These are phyloP conservation scores for Talaromyces verruculosus DNA, from an alignment of 2,329 filamentous ascomycete genomes.

Conservation along the genomic window DNA sequence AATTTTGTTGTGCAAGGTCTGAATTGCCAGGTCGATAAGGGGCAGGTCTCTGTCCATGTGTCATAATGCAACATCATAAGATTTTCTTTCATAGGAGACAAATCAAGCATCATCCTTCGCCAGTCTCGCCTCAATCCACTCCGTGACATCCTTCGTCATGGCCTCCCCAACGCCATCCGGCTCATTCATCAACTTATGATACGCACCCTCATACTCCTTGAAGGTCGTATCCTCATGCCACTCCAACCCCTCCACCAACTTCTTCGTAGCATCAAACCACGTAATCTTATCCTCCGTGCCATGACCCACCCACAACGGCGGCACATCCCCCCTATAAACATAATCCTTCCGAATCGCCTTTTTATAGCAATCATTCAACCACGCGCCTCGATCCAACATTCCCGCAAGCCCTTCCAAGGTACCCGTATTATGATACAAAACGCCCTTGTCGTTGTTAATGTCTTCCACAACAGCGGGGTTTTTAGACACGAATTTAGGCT, in stretches of 20 bases:
- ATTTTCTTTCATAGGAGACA: background rate
- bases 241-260: conserved; percentile 59
- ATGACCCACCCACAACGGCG: conserved; percentile 69
- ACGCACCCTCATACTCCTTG: conserved; percentile 72
- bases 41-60: too few relatives aligned
- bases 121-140: conserved; percentile 58
- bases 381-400: conserved; percentile 71
- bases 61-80: too few relatives aligned
- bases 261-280: conserved; percentile 63
- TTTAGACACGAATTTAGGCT: conserved; percentile 54
- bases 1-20: too few relatives aligned
- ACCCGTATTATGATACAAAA: conserved; percentile 76
- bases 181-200: conserved; percentile 60
- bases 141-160: conserved; percentile 58
- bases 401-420: conserved; percentile 78
- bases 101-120: background rate
- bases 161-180: conserved; percentile 32
- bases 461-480: conserved; percentile 32
- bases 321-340: conserved; percentile 46
- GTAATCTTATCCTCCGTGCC: conserved; percentile 73
- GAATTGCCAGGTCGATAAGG: too few relatives aligned
- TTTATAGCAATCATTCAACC: conserved; percentile 53
- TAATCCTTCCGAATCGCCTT: conserved; percentile 24
- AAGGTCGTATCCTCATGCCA: conserved; percentile 66
- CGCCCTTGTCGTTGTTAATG: conserved; percentile 19